Conservation (phyloP, 2,329 filamentous ascomycete genomes). For the Alternaria angustiovoidea region DNA sequence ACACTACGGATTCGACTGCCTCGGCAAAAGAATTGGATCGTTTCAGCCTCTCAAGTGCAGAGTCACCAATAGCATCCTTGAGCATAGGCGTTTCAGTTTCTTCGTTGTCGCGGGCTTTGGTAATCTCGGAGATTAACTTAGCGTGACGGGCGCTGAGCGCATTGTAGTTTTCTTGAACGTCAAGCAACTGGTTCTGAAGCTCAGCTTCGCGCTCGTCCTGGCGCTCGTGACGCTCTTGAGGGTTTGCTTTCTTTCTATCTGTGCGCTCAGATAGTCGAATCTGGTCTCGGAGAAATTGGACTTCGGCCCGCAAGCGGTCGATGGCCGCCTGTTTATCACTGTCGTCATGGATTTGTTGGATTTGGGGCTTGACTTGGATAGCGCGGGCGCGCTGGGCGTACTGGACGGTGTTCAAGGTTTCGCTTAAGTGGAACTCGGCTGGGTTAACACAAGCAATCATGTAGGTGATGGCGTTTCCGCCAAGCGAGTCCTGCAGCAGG, state of each 20-base stretch:
- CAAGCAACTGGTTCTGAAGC: conserved; percentile 90
- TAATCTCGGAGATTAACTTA: conserved; percentile 93
- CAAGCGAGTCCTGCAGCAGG: conserved; percentile 92
- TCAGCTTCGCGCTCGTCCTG: conserved; percentile 86
- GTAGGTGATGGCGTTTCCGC: conserved; percentile 97
- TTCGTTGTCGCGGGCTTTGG: conserved; percentile 77
- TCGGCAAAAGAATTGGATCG: conserved; percentile 95
- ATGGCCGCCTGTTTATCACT: conserved; percentile 94
- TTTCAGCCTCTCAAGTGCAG: conserved; percentile 85
- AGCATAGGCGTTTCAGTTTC: conserved; percentile 64
- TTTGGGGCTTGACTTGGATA: conserved; percentile 96
- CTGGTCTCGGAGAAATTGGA: conserved; percentile 92
- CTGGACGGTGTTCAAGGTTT: conserved; percentile 94
- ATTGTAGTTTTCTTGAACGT: conserved; percentile 93
- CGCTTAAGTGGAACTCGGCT: conserved; percentile 95
- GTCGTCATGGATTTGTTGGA: conserved; percentile 88
- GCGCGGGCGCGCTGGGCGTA: conserved; percentile 95
- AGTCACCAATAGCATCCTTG: conserved; percentile 74
- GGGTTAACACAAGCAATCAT: conserved; percentile 99
- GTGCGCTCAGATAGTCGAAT: conserved; percentile 81
- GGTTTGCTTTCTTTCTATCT: conserved; percentile 63
- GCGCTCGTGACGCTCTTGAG: conserved; percentile 78
- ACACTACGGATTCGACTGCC: conserved; percentile 92
- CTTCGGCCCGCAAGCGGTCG: conserved; percentile 90
- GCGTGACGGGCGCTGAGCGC: conserved; percentile 91